These are phyloP conservation scores for Alternaria sp. DNA, from an alignment of 2,329 filamentous ascomycete genomes.

Conservation along the genomic window DNA sequence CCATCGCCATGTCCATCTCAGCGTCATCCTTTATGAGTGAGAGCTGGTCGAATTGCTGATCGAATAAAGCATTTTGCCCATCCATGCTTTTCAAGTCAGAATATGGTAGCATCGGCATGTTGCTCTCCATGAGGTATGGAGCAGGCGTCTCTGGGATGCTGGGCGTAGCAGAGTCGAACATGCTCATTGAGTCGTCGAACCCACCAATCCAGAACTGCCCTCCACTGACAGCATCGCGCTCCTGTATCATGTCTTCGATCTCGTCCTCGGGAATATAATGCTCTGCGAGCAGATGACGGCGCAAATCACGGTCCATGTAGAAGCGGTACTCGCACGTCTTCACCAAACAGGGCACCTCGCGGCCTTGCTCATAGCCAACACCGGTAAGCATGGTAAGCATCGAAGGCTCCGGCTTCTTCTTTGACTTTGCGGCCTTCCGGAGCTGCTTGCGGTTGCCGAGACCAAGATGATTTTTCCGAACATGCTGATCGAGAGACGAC, in stretches of 20 bases:
- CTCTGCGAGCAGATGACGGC: slow-evolving; percentile 59
- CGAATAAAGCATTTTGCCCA: slow-evolving; percentile 1
- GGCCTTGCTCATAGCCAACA: slow-evolving; percentile 58
- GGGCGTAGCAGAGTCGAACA: slow-evolving; percentile 33
- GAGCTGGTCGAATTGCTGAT: slow-evolving; percentile 23
- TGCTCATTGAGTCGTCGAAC: slow-evolving; percentile 27
- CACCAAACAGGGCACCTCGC: slow-evolving; percentile 60
- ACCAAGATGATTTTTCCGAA: slow-evolving; percentile 82
- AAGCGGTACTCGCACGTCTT: slow-evolving; percentile 61
- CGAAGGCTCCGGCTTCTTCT: slow-evolving; percentile 34
- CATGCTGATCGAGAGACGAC: slow-evolving; percentile 79
- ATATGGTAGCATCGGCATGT: slow-evolving; percentile 6
- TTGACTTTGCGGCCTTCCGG: slow-evolving; percentile 48
- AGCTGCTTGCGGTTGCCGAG: slow-evolving; percentile 50
- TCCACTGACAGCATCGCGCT: slow-evolving; percentile 50
- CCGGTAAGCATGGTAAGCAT: slow-evolving; percentile 60
- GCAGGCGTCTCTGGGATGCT: slow-evolving; percentile 43
- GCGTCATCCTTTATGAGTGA: slow-evolving; percentile 24
- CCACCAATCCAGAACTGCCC: slow-evolving; percentile 56
- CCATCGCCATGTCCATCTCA: slow-evolving; percentile 36
- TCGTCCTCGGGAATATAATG: slow-evolving; percentile 48
- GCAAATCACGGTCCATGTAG: slow-evolving; percentile 63
- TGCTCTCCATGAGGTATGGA: slow-evolving; percentile 26
- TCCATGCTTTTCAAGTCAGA: slow-evolving; percentile 6
- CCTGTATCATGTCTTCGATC: slow-evolving; percentile 47